Evolutionary conservation across 345 rosid species (phyloP).

Genomic region (Anastatica hierochuntica): DNA sequence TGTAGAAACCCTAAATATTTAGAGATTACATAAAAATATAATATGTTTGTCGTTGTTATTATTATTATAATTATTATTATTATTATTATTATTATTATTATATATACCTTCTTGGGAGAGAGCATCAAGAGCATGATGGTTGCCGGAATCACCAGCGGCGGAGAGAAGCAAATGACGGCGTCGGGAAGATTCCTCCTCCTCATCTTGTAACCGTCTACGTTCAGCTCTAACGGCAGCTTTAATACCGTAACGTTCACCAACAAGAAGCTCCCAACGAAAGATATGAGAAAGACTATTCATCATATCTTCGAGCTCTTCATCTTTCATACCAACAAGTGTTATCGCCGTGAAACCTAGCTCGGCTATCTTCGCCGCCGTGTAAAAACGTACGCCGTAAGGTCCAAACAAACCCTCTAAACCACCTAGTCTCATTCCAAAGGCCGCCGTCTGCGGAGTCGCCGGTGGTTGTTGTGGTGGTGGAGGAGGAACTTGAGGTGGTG

Average conservation of each 20-base stretch:
- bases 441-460: conserved; percentile 21
- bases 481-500: conserved; percentile 28
- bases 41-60: no score
- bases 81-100: no score
- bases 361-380: conserved; percentile 81
- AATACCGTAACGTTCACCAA: conserved; percentile 87
- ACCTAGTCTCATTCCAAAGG: conserved; percentile 37
- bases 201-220: conserved; percentile 45
- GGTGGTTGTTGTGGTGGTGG: conserved; percentile 20
- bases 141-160: conserved; percentile 37
- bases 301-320: conserved; percentile 97
- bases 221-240: conserved; percentile 94
- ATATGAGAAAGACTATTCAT: conserved; percentile 87
- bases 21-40: no score
- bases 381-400: conserved; percentile 71
- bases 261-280: conserved; percentile 86
- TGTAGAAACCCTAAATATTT: no score
- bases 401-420: conserved; percentile 79
- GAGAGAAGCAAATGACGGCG: conserved; percentile 31
- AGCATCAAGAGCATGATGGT: conserved; percentile 49
- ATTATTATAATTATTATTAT: no score
- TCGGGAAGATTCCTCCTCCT: conserved; percentile 49
- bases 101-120: conserved; percentile 89
- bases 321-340: conserved; percentile 85
- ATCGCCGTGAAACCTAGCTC: conserved; percentile 93